A percentile compares a stretch with the other conserved stretches of the same genome.
Conservation (phyloP, 192 early-diverging fungal species). For the Hyaloraphidium curvatum region DNA sequence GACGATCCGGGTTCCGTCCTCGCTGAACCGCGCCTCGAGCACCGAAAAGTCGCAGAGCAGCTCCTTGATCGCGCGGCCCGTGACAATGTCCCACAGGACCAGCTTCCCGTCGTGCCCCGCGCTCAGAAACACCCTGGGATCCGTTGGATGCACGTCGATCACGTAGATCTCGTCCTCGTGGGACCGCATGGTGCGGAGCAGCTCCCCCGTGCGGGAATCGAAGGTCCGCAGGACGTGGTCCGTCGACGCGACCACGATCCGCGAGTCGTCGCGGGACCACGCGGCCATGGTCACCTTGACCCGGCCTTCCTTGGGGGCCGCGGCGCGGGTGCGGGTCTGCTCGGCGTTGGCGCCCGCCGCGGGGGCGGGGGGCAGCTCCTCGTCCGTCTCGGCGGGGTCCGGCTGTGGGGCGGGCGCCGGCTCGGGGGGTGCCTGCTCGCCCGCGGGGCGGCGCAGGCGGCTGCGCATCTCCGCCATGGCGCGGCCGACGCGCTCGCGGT, state of each 20-base stretch:
- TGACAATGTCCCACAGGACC: conserved; percentile 57
- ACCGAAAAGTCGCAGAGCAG: conserved; percentile 15
- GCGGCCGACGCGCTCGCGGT: too few species aligned
- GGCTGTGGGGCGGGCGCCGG: too few species aligned
- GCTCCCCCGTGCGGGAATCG: conserved; percentile 39
- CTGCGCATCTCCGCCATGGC: too few species aligned
- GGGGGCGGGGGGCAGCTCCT: too few species aligned
- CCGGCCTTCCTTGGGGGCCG: too few species aligned
- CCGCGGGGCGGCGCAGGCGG: too few species aligned
- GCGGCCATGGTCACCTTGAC: conserved; percentile 38
- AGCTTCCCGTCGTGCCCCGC: conserved; percentile 67
- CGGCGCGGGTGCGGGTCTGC: too few species aligned
- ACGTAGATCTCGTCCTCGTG: conserved; percentile 51
- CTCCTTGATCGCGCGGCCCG: conserved; percentile 28
- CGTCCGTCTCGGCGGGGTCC: too few species aligned
- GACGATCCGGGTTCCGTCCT: conserved; percentile 54
- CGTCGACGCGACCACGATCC: conserved; percentile 41
- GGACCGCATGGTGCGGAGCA: conserved; percentile 25
- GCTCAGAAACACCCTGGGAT: conserved; percentile 47
- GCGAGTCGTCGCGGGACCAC: conserved; percentile 49
- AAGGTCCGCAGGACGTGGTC: conserved; percentile 30
- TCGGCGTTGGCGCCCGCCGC: too few species aligned
- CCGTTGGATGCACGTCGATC: conserved; percentile 50
- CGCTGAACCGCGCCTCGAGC: conserved; percentile 51
- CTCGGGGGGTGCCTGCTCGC: too few species aligned